Percentiles rank a stretch among this genome's conserved stretches.
These are phyloP conservation scores for Singerocomus inundabilis DNA, from an alignment of 1,284 basidiomycete species.

Conservation along the genomic window DNA sequence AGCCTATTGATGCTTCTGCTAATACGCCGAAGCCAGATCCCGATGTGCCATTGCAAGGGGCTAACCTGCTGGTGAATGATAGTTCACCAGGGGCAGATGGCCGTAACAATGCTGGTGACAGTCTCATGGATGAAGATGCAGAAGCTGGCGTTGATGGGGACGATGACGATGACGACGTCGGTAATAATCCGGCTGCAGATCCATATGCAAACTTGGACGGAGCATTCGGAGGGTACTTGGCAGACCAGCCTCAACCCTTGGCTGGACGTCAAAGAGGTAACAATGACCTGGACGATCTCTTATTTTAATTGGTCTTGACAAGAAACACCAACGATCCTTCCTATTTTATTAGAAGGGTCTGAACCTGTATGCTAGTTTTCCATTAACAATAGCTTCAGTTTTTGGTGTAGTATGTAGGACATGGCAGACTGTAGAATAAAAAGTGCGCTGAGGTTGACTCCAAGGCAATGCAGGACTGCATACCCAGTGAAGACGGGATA, in stretches of 20 bases:
- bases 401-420: constrained; percentile 16
- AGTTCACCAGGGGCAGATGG: neutral
- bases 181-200: constrained; percentile 41
- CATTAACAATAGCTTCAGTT: neutral
- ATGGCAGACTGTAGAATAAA: neutral
- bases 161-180: constrained; percentile 37
- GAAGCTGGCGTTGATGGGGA: constrained; percentile 27
- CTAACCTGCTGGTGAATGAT: constrained; percentile 7
- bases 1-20: constrained; percentile 24
- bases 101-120: neutral
- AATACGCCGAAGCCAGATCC: constrained; percentile 19
- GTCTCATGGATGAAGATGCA: constrained; percentile 12
- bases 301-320: constrained; percentile 42
- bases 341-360: neutral
- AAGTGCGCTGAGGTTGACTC: neutral
- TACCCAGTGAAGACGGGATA: neutral
- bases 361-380: constrained; percentile 8
- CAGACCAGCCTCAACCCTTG: constrained; percentile 64
- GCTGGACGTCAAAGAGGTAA: constrained; percentile 19
- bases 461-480: neutral
- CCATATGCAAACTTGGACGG: constrained; percentile 74
- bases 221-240: constrained; percentile 67
- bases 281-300: constrained; percentile 47
- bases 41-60: constrained; percentile 9
- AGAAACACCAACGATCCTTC: neutral